Base-by-base conservation (phyloP, 164 flowering plant species). In the Stephania yunnanensis region DNA sequence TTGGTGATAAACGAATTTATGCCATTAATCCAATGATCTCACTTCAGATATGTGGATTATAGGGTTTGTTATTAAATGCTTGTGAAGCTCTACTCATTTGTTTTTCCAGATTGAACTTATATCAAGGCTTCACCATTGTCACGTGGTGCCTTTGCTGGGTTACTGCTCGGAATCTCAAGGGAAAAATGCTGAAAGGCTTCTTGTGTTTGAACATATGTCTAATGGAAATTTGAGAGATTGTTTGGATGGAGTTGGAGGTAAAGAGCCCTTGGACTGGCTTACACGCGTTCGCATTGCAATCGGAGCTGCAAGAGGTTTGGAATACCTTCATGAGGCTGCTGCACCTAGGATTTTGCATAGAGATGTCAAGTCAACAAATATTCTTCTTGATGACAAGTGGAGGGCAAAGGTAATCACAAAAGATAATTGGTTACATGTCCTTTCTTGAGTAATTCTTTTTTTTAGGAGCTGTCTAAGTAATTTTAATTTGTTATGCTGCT, bases 291-390 rank as follows among this genome's bases (percentile, higher is more conserved):
- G 88, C 29, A 89, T 96, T 86, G 98, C 99, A 53, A 85, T 92
- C 69, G 98, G 97, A 81, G 97, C 99, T 86, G 99, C 99, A 12
- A 90, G 89, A 74, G 97, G 99, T 9, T 84, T 96, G 80, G 99
- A 96, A 77, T 96, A 96, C 85, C 98, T 94, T 66, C 98, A 96
- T 81, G 98, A 91, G 84, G 97, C 97, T 63, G 98, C 98, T 74
- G 97, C 97, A 69, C 99, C 99, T 20, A 87, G 88, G 84, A 91
- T 96, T 82, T 82, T 96, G 88, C 98, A 96, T 75, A 87, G 99
- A 83, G 99, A 96, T 82, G 95, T 96, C 77, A 96, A 96, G 79
- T 96, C 98, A 61, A 89, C 97, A 22, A 96, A 96, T 78, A 91
- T 96, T 83, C 95, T 96, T 69, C 82, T 96, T 30, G 98, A 96